A percentile compares a stretch with the other conserved stretches of the same genome.
phyloP scores from a whole-genome alignment of 768 basidiomycete species.

The Cyclocybe cylindracea region DNA sequence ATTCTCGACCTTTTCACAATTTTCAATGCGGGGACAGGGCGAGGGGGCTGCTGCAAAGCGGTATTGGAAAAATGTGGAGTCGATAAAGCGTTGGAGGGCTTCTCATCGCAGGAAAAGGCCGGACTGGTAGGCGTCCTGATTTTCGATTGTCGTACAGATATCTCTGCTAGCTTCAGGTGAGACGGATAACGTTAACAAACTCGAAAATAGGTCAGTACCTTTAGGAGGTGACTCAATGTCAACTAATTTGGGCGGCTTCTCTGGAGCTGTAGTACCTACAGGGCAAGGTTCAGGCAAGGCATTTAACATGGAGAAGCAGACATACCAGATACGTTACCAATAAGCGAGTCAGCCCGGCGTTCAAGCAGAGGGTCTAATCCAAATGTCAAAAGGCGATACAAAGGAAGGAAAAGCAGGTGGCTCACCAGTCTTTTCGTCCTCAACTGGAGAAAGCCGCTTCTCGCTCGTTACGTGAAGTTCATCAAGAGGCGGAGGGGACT shows the following conservation, averaged over 20 bases:
- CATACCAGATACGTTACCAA: too few relatives aligned
- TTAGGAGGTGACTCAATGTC: not conserved
- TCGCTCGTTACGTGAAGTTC: not conserved
- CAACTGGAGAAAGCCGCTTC: not conserved
- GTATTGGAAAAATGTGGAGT: conserved; percentile 17
- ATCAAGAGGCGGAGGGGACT: not conserved
- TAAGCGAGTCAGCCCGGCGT: too few relatives aligned
- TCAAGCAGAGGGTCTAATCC: too few relatives aligned
- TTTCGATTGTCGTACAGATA: too few relatives aligned
- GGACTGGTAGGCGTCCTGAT: not conserved
- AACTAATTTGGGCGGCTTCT: not conserved
- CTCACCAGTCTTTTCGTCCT: too few relatives aligned
- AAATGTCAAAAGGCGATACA: too few relatives aligned
- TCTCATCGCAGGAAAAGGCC: not conserved
- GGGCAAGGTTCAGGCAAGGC: too few relatives aligned
- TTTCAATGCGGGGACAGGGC: conserved; percentile 43
- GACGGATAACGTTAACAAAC: too few relatives aligned
- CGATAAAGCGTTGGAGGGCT: conserved; percentile 8
- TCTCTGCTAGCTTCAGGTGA: too few relatives aligned
- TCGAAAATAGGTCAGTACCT: too few relatives aligned
- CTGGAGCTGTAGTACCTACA: not conserved
- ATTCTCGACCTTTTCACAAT: conserved; percentile 44
- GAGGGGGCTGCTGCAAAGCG: conserved; percentile 25
- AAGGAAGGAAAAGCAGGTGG: too few relatives aligned
- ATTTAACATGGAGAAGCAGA: not conserved